Base-by-base conservation (phyloP, 345 rosid genomes). In the Dovyalis caffra region DNA sequence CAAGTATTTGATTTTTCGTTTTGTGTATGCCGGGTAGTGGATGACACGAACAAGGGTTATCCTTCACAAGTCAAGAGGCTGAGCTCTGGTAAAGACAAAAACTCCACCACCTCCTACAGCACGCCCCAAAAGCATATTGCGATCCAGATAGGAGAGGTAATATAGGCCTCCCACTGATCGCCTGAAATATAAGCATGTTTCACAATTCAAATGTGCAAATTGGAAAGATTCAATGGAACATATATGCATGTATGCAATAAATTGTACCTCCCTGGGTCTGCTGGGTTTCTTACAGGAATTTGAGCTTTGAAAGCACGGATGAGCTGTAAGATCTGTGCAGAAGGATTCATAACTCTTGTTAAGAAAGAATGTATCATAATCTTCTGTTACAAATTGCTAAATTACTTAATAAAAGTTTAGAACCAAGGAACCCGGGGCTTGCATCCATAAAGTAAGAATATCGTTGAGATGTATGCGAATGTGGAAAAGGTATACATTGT, bases 41-140 rank as follows among this genome's bases (percentile, higher is more conserved):
- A 25, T 49, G 45, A 68, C 58, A 66, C 31, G 12, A 62, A 23
- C 12, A 8, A 23, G 31, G 43, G 37, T 74, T 69, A 57, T 70
- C 77, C 76, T 58, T 85, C 85, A 89, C 5, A 87, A 81, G 45
- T 88, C 64, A 5, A 94, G 89, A 65, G 97, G 88, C 81, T 92
- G 97, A 80, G 95, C 86, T 78, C 78, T 88, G 37, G 95, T 91
- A 79, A 94, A 94, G 65, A 94, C 86, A 79, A 94, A 92, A 28
- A 90, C 89, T 69, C 98, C 97, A n/a, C 97, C 98, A 57, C 98
- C 92, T 62, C 99, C 99, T 66, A 92, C 91, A 11, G 97, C 84
- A 15, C 97, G 91, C 31, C 97, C 97, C 84, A 95, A 74, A 73
- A 90, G 95, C 97, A 95, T 88, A 68, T 92, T 83, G 28, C 71